Percentiles rank a stretch among this genome's conserved stretches.
phyloP scores from a whole-genome alignment of 805 yeast species.

The Wickerhamomyces ciferrii region DNA sequence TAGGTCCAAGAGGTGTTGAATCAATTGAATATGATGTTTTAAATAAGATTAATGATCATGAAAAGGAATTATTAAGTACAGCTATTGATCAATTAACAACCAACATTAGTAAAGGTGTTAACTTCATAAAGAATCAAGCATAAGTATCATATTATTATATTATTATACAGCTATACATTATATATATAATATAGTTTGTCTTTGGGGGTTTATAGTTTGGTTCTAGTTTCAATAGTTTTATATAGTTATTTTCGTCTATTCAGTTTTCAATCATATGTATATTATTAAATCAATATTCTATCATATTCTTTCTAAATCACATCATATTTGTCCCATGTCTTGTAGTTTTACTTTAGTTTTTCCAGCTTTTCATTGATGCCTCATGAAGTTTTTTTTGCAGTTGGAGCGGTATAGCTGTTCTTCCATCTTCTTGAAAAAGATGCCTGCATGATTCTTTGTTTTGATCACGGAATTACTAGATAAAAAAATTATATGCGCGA shows the following conservation, averaged over 20 bases:
- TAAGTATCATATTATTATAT: too few species aligned
- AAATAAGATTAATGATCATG: slow-evolving; percentile 15
- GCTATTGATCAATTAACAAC: slow-evolving; percentile 15
- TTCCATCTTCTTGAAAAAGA: too few species aligned
- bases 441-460: neutral
- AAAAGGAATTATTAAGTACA: slow-evolving; percentile 15
- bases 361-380: neutral
- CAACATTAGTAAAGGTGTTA: slow-evolving; percentile 21
- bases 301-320: neutral
- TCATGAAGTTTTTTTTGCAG: neutral
- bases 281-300: too few species aligned
- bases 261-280: neutral
- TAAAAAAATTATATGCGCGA: neutral
- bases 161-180: too few species aligned
- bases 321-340: neutral
- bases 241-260: too few species aligned
- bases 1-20: slow-evolving; percentile 19
- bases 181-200: neutral
- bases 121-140: slow-evolving; percentile 10
- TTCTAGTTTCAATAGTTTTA: neutral
- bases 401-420: too few species aligned
- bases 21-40: slow-evolving; percentile 15
- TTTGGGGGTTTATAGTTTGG: neutral
- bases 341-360: neutral
- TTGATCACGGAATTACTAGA: neutral